These are phyloP conservation scores for Claviceps maximensis DNA, from an alignment of 2,329 filamentous ascomycete genomes.

Conservation along the genomic window DNA sequence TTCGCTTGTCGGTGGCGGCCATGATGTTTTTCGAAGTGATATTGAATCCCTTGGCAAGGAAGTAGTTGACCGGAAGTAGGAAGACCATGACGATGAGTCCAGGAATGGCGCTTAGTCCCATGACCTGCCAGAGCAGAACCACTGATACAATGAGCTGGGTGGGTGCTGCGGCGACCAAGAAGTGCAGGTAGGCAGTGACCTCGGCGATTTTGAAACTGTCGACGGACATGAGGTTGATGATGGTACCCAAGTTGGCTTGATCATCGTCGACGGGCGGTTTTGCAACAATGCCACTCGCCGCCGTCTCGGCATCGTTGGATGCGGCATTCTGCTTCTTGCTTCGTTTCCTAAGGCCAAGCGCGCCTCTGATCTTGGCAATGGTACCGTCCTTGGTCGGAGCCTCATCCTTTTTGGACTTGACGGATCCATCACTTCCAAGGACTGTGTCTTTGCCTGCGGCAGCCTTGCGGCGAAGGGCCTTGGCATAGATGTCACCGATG, in stretches of 20 bases:
- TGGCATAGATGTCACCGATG: conserved; percentile 93
- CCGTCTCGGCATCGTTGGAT: conserved; percentile 20
- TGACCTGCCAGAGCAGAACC: conserved; percentile 70
- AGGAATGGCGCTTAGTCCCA: conserved; percentile 86
- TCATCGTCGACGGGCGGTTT: conserved; percentile 36
- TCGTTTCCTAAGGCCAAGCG: conserved; percentile 50
- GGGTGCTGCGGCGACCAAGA: conserved; percentile 82
- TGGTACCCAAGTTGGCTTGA: conserved; percentile 89
- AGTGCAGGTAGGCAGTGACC: conserved; percentile 88
- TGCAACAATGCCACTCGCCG: conserved; percentile 20
- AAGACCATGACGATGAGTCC: conserved; percentile 83
- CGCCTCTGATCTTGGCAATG: conserved; percentile 37
- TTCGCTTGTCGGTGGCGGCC: conserved; percentile 85
- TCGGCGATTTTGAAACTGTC: conserved; percentile 98
- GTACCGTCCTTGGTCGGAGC: conserved; percentile 24
- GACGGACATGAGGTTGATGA: conserved; percentile 98
- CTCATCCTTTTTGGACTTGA: conserved; percentile 24
- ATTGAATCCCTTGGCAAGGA: conserved; percentile 74
- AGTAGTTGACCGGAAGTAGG: conserved; percentile 80
- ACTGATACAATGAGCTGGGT: conserved; percentile 77
- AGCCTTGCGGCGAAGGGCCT: conserved; percentile 82
- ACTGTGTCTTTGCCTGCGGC: conserved; percentile 63
- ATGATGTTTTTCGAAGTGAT: conserved; percentile 83
- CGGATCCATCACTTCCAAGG: conserved; percentile 41
- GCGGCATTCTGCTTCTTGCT: conserved; percentile 30